Evolutionary conservation across 768 basidiomycete species (phyloP), one percentile per base, ranked within the genome.

Genomic region (Rhodosporidiobolus sp.): DNA sequence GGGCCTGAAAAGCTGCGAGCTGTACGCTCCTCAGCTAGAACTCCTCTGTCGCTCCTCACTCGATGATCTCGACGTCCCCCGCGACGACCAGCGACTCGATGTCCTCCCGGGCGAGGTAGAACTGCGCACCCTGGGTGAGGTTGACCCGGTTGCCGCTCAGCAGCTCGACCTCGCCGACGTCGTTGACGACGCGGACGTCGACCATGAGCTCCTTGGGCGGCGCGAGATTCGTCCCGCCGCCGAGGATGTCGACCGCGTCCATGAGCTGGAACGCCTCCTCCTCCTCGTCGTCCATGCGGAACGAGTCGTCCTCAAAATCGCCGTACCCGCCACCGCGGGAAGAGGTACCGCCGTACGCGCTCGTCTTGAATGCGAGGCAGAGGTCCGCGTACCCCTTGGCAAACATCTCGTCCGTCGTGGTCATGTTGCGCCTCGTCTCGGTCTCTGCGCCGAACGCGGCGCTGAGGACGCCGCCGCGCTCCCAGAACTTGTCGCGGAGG

Each of bases 51-150:
- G 19, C 1, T 14, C 50, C 53, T 72, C 50, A 67, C 68, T 79
- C 81, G 16, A 95, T 88, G 78, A 94, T 88, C 83, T 97, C 91
- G 76, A 99, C 83, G 81, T 89, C 95, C 8, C 94, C 94, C 79
- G 94, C 91, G 2, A 94, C 88, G 76, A 98, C 92, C 76, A 98
- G 85, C 80, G 94, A 89, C 80, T 99, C 96, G 72, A 99, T 89
- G 79, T 94, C 92, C 12, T 90, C 86, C 76, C 92, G 84, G 49
- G 91, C 84, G 63, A 97, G 89, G 85, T 94, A 88, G 78, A 91
- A 95, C 73, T 95, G 83, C 81, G 92, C 89, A 0, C 94, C 95
- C 80, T 89, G 90, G 79, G 86, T 86, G 79, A 98, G 94, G 80
- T 94, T 90, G 69, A 99, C 72, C 20, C 73, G 89, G 67, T 86